A percentile compares a stretch with the other conserved stretches of the same genome.
phyloP scores from a whole-genome alignment of 179 eudicot species.

The Carnegiea gigantea region DNA sequence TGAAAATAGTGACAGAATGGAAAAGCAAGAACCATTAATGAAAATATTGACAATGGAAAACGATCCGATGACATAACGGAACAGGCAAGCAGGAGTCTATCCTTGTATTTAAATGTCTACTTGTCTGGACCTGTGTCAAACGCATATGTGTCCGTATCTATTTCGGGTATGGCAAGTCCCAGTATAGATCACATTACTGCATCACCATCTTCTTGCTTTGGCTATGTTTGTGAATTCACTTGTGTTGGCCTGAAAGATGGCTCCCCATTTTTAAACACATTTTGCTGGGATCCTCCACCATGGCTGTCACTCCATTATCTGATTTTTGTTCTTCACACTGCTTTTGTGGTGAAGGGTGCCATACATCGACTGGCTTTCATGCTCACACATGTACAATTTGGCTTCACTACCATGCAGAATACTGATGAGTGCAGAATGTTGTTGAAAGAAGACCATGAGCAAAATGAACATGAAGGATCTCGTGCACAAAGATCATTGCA shows the following conservation, averaged over 20 bases:
- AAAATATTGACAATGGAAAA: no score
- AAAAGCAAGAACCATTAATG: no score
- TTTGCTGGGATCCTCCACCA: neutral
- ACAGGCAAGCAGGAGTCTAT: neutral
- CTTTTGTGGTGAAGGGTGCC: neutral
- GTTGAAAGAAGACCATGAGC: conserved; percentile 63
- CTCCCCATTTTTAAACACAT: neutral
- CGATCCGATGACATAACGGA: no score
- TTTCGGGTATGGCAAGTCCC: no score
- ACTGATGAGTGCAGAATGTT: conserved; percentile 57
- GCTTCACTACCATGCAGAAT: conserved; percentile 50
- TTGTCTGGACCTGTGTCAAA: neutral
- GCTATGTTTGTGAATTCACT: neutral
- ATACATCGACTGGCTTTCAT: neutral
- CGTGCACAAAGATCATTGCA: conserved; percentile 70
- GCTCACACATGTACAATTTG: neutral
- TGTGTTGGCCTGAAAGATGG: neutral
- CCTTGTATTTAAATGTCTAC: neutral
- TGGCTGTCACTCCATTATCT: neutral
- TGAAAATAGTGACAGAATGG: no score
- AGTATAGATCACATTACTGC: no score
- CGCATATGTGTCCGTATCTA: neutral
- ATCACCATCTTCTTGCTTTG: neutral
- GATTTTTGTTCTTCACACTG: conserved; percentile 5
- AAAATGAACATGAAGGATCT: conserved; percentile 52